Evolutionary conservation across 2,329 filamentous ascomycete species (phyloP), one percentile per base, ranked within the genome.

Genomic region (Knufia petricola): DNA sequence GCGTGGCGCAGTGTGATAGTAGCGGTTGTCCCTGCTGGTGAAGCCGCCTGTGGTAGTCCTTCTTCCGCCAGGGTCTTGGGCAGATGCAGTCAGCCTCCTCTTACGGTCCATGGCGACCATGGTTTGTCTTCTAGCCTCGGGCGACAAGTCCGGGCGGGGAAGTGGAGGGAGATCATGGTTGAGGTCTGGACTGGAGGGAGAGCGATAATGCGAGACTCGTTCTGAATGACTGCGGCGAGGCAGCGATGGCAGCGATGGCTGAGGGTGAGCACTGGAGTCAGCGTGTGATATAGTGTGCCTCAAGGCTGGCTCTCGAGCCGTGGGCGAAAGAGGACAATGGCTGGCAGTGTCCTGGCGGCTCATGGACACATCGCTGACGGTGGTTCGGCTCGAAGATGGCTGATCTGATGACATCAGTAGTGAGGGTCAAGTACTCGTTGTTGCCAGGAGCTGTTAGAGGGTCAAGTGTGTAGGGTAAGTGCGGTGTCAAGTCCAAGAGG

Each of bases 71-170:
- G 53, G 46, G 45, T 64, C 63, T 45, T 66, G 60, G 15, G 61
- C 55, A 23, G 62, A 52, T 45, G 62, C 64, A n/a, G 65, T 65
- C 46, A 71, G 54, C 52, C 68, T 65, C 52, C 68, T 64, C 57
- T 70, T 71, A 39, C 68, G 63, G 50, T 70, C 67, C 47, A 63
- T 53, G 12, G 55, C 54, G 20, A 54, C 52, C 15, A 55, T 48
- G 28, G 50, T 55, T 28, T 49, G 50, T 44, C 55, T 52, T 26
- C 55, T 50, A 37, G 54, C 50, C 47, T 56, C 53, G 3, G 48
- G 23, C 21, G 48, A 53, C 36, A 52, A 46, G 31, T 55, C 53
- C 13, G 44, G 15, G 17, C 38, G 38, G 10, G 55, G 55, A 20
- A 50, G 28, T 9, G 55, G 53, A 1, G 52, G 49, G 12, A 47